These are phyloP conservation scores for Hanseniaspora mollemarum DNA, from an alignment of 805 yeast species.

Conservation along the genomic window DNA sequence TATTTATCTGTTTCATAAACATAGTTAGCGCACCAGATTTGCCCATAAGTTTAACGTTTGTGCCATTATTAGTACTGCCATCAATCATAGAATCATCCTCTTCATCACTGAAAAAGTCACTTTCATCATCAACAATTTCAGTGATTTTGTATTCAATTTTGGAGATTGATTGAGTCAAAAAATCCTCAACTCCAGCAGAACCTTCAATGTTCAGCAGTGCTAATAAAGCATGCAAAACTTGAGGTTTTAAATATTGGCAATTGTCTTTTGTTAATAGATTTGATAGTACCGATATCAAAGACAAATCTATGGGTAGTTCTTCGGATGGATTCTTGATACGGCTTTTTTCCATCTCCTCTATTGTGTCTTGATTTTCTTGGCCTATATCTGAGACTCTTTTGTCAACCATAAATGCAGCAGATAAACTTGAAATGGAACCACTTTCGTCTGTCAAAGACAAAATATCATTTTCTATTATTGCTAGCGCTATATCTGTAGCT, in stretches of 20 bases:
- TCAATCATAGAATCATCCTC: constrained; percentile 25
- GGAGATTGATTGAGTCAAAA: constrained; percentile 5
- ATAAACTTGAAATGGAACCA: constrained; percentile 6
- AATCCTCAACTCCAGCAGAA: constrained; percentile 21
- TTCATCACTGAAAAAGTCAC: constrained; percentile 18
- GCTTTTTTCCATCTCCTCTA: background rate
- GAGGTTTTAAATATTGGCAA: constrained; percentile 64
- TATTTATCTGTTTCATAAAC: constrained; percentile 12
- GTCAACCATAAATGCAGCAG: constrained; percentile 10
- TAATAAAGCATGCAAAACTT: constrained; percentile 72
- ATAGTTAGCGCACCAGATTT: constrained; percentile 11
- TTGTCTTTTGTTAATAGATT: constrained; percentile 51
- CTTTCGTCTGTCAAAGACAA: constrained; percentile 12
- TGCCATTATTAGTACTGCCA: background rate
- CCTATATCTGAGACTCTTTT: constrained; percentile 4
- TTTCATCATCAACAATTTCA: constrained; percentile 11
- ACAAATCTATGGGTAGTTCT: constrained; percentile 57
- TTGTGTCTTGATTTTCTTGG: background rate
- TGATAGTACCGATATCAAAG: constrained; percentile 44
- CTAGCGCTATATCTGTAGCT: constrained; percentile 5
- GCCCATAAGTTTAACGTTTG: constrained; percentile 5
- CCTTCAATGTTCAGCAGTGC: constrained; percentile 53
- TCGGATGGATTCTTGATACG: no score
- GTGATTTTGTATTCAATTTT: constrained; percentile 10
- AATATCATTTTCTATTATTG: constrained; percentile 11